These are phyloP conservation scores for Candida stauntonica DNA, from an alignment of 805 yeast species.

Conservation along the genomic window DNA sequence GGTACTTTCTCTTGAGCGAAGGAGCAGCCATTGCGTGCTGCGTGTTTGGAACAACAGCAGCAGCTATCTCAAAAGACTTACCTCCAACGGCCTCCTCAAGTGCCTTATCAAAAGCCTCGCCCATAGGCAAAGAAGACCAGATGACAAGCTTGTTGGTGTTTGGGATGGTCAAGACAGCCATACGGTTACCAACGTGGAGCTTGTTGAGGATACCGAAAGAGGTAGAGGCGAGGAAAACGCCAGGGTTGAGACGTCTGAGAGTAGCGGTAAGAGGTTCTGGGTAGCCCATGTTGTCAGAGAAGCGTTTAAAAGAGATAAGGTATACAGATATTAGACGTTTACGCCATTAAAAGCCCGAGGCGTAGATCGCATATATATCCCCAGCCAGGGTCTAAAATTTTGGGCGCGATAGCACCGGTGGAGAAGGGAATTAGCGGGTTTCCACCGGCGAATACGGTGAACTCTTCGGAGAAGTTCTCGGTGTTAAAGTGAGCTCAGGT, in stretches of 20 bases:
- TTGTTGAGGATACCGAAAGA: conserved; percentile 28
- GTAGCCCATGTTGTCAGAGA: conserved; percentile 33
- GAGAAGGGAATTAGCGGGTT: too few relatives aligned
- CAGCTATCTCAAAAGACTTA: conserved; percentile 36
- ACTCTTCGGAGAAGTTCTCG: too few relatives aligned
- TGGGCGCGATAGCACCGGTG: too few relatives aligned
- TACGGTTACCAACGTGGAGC: conserved; percentile 35
- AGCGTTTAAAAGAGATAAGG: too few relatives aligned
- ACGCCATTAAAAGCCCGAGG: too few relatives aligned
- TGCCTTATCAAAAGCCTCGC: conserved; percentile 39
- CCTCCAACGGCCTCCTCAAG: conserved; percentile 33
- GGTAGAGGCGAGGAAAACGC: conserved; percentile 34
- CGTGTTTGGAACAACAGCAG: conserved; percentile 56
- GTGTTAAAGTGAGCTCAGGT: too few relatives aligned
- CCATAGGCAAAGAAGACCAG: conserved; percentile 57
- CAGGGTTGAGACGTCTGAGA: conserved; percentile 30
- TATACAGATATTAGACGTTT: too few relatives aligned
- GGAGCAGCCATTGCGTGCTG: conserved; percentile 63
- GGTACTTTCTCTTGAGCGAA: conserved; percentile 46
- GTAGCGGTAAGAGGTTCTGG: conserved; percentile 35
- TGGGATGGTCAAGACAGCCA: conserved; percentile 32
- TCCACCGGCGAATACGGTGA: too few relatives aligned
- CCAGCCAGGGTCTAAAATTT: too few relatives aligned
- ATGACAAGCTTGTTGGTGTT: conserved; percentile 34
- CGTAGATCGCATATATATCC: too few relatives aligned